phyloP scores from a whole-genome alignment of 805 yeast species.

The Wickerhamiella azymoides region DNA sequence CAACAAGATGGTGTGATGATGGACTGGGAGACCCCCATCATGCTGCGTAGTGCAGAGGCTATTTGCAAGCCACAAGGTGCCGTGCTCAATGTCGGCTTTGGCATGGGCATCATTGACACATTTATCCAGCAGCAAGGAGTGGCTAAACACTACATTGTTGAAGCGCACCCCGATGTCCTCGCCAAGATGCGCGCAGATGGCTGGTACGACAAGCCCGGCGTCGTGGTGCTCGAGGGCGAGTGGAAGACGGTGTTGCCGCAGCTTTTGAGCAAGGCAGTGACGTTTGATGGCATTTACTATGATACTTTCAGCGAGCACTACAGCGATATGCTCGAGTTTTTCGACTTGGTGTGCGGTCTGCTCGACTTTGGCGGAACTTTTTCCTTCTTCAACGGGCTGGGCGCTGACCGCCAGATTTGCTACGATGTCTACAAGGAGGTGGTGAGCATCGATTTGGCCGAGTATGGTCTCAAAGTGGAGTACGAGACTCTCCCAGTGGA shows the following conservation, averaged over 20 bases:
- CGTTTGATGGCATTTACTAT: conserved; percentile 82
- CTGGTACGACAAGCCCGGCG: conserved; percentile 66
- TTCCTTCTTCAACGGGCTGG: conserved; percentile 84
- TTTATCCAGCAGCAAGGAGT: conserved; percentile 52
- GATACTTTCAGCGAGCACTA: conserved; percentile 92
- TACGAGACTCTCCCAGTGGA: conserved; percentile 29
- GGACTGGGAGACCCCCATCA: conserved; percentile 84
- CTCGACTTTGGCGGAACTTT: conserved; percentile 71
- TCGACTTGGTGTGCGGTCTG: conserved; percentile 69
- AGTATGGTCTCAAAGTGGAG: conserved; percentile 60
- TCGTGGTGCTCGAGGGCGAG: conserved; percentile 67
- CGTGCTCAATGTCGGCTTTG: conserved; percentile 81
- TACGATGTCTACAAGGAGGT: conserved; percentile 77
- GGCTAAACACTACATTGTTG: conserved; percentile 70
- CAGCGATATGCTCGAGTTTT: conserved; percentile 72
- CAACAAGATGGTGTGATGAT: conserved; percentile 91
- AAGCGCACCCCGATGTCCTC: conserved; percentile 89
- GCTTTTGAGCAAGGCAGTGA: conserved; percentile 49
- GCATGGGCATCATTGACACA: conserved; percentile 89
- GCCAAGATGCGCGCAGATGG: conserved; percentile 55
- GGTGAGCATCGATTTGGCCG: conserved; percentile 63
- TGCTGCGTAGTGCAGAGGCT: conserved; percentile 68
- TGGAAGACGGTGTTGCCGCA: conserved; percentile 78
- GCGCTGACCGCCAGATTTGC: conserved; percentile 61
- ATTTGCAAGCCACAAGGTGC: conserved; percentile 37